A percentile compares a stretch with the other conserved stretches of the same genome.
Conservation (phyloP, 495 filamentous ascomycete species). For the Hyaloscypha variabilis region DNA sequence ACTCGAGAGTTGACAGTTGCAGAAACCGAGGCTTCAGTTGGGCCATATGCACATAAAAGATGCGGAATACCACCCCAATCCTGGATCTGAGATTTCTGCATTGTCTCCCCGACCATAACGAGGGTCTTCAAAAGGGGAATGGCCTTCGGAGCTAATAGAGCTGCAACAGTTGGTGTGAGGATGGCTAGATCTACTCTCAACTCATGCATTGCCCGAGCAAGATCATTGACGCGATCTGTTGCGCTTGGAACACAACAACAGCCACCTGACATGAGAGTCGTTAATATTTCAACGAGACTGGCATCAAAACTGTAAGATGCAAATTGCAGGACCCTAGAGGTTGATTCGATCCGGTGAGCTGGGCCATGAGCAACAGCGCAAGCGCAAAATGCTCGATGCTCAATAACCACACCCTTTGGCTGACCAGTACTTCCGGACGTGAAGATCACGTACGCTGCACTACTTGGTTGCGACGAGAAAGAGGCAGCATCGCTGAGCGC, state of each 20-base stretch:
- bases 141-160: conserved; percentile 42
- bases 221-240: conserved; percentile 40
- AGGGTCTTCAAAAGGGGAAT: conserved; percentile 50
- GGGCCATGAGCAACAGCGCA: conserved; percentile 13
- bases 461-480: not conserved
- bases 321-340: conserved; percentile 16
- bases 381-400: conserved; percentile 13
- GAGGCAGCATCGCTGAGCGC: too few relatives aligned
- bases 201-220: conserved; percentile 31
- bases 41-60: conserved; percentile 62
- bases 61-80: conserved; percentile 57
- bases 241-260: conserved; percentile 52
- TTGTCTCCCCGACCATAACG: conserved; percentile 57
- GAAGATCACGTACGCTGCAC: not conserved
- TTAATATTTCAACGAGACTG: conserved; percentile 83
- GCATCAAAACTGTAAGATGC: conserved; percentile 53
- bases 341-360: conserved; percentile 20
- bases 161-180: conserved; percentile 49
- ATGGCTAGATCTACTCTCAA: conserved; percentile 35
- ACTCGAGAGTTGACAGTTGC: conserved; percentile 36
- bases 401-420: not conserved
- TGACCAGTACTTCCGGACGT: too few relatives aligned
- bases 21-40: conserved; percentile 39
- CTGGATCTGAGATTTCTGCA: conserved; percentile 49
- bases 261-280: conserved; percentile 66